Evolutionary conservation across 2,329 filamentous ascomycete species (phyloP), one percentile per base, ranked within the genome.

Genomic region (Phialophora chinensis): DNA sequence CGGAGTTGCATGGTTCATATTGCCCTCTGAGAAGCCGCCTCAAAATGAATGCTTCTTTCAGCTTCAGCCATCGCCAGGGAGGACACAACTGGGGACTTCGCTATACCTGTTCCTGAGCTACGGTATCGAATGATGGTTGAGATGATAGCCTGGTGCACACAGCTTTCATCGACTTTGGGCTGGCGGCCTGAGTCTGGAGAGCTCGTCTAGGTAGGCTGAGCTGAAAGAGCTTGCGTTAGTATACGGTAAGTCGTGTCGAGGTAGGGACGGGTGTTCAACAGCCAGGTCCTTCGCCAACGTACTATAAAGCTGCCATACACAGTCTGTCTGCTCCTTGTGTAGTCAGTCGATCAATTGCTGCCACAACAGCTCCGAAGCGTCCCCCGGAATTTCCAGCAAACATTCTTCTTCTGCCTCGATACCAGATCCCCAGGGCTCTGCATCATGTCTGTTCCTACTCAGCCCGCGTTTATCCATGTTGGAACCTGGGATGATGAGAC

Each of bases 401-500:
- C 38, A 3, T 17, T 6, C 14, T n/a, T 42, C 17, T 42, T 44
- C 38, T 44, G 38, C 38, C 38, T n/a, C 38, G 5, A 44, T 3
- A 3, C 44, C 38, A 20, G 27, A 27, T 6, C 3, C 25, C 31
- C 17, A 7, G n/a, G 23, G 20, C 7, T 25, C 8, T 29, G 23
- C 58, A 63, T n/a, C 63, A 70, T 72, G 70, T 70, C 70, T 62
- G 65, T 65, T 58, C 62, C 60, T 20, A 69, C 70, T 3, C 29
- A 64, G 20, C 65, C 63, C 10, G 70, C 70, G 27, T 69, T 65
- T 29, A 54, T 72, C 44, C 69, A 71, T 49, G 17, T 58, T 17
- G 71, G 69, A 29, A 62, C 60, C 20, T 71, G 69, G 71, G 69
- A 71, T 42, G 69, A 67, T 44, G 62, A 64, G 33, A 68, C 69